Evolutionary conservation across 225 moss, liverwort and hornwort species (phyloP), one percentile per base, ranked within the genome.

Genomic region (Physcomitrium patens): DNA sequence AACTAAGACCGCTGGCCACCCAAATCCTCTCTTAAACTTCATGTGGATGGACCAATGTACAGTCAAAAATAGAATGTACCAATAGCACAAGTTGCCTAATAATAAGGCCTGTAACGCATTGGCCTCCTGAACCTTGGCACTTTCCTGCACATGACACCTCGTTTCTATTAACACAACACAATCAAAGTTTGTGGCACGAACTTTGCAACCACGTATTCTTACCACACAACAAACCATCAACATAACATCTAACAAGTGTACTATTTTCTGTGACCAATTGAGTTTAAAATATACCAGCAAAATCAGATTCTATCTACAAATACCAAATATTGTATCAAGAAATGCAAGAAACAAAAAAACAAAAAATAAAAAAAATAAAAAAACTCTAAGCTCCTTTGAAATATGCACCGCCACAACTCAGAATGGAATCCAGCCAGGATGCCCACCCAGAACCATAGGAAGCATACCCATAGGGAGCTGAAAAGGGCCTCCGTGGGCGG

Each of bases 391-490:
- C 79, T 76, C 82, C 15, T 10, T 83, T 96, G 91, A 87, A 92
- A 93, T 93, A 92, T 96, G 93, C 96, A 92, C 86, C 31, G 84
- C 93, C 96, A 87, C 90, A 93, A 83, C 78, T 93, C 91, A 92
- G 91, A 96, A 90, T 90, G 91, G 86, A 93, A 79, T 96, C 93
- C 96, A 79, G 81, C 73, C 64, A 76, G 93, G 96, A 96, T 86
- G 89, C 91, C 93, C 93, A 96, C 92, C 96, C 96, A 96, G 89
- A 90, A 96, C 96, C 90, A 90, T 90, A 93, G 91, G 91, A 93
- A 96, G 96, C 96, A 96, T 96, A 96, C 91, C 93, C 96, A 96
- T 96, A 96, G 83, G 96, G 96, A 96, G 96, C 84, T 89, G 89
- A 93, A 88, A 93, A 96, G 82, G 96, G 93, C 96, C 96, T 96